Base-by-base conservation (phyloP, 768 basidiomycete genomes). In the Neoboletus brunneissimus region DNA sequence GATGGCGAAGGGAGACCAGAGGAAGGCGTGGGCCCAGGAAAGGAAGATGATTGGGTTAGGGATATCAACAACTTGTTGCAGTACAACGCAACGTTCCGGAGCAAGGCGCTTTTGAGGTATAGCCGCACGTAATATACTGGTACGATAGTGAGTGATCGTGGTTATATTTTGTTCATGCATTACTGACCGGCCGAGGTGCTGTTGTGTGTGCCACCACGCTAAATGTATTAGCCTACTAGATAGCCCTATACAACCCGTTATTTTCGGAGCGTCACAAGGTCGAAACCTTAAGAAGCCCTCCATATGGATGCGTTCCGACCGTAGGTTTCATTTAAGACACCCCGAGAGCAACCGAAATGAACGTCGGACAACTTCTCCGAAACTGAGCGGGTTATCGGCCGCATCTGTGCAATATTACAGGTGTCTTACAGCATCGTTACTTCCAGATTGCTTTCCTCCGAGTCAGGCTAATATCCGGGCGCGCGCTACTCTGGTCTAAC, bases 31-130 rank as follows among this genome's bases (percentile, higher is more conserved):
- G 82, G 82, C 10, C 88, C 85, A 27, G 88, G 90, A 12, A 90
- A 88, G 66, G 90, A 91, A 64, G 91, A 93, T 67, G 93, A 94
- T 64, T 97, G 94, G 94, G 93, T 95, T n/a, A 80, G 91, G 53
- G 94, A 97, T 67, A 97, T 97, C 72, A 96, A 96, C 71, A 94
- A 93, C 62, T 74, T 97, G 56, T 74, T 97, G 54, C 93, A 95
- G 73, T 97, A 96, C 75, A 97, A 97, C 62, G 91, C 91, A 29
- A 93, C 94, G 0, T 97, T 97, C 73, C 77, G 91, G 68, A 91
- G 90, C 76, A 93, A 93, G 72, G 90, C 89, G n/a, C 75, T 91
- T 57, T 71, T 91, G 59, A 75, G 87, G 62, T 87, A 91, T 64
- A 85, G 82, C 66, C 80, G 88, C 60, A 82, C 58, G 11, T 64